Evolutionary conservation across 2,329 filamentous ascomycete species (phyloP), one percentile per base, ranked within the genome.

Genomic region (Microcera coccophila): DNA sequence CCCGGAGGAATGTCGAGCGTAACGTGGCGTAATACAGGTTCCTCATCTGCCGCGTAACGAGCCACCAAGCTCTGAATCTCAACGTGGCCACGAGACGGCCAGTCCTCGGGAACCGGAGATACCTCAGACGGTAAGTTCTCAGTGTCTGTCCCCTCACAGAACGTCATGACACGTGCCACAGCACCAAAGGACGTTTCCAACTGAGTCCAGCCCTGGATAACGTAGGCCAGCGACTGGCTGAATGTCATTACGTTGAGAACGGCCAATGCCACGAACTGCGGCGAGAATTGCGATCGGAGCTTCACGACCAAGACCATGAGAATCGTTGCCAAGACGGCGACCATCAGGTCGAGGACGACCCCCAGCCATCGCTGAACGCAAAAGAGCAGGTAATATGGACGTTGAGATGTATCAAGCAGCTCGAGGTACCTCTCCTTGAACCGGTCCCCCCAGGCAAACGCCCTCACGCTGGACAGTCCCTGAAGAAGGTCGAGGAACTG

Each of bases 351-450:
- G 3, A 79, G 53, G 1, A 72, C 69, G 2, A 78, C 56, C 0
- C 60, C 69, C 0, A 78, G 62, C 75, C 75, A 79, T 19, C 70
- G 62, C 50, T 79, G 76, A 14, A 78, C 65, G 12, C 66, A 68
- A 36, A 64, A 69, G 5, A 79, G 63, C 1, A 76, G 63, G 45
- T 79, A 79, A 35, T 69, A 73, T 1, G 76, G 75, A 18, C 65
- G 60, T 44, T 79, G 75, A 0, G 73, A 75, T 11, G 57, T 52
- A 45, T 78, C 70, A 2, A 79, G 59, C 0, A 76, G 60, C 11
- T 49, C 45, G 4, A 68, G 53, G 34, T 71, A 73, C 26, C 64
- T 63, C 21, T 65, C 54, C 24, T 65, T 57, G 39, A 71, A 67
- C 2, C 53, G 55, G 2, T 60, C 49, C 33, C 69, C 58, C 75